These are phyloP conservation scores for Mycosphaerella arachidis DNA, from an alignment of 2,329 filamentous ascomycete species.

Conservation along the genomic window DNA sequence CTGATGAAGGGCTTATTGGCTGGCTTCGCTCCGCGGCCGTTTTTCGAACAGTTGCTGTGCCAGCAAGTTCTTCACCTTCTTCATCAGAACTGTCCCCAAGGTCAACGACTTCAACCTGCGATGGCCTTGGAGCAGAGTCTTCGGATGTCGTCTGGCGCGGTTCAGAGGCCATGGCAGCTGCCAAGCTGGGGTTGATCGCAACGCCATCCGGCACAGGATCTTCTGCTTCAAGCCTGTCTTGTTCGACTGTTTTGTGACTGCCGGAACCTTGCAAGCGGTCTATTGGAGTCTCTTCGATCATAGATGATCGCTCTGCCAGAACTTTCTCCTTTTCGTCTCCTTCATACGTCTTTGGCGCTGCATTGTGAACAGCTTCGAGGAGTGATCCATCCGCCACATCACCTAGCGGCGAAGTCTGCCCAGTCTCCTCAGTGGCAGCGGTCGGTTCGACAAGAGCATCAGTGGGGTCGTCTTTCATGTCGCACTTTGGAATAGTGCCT, in stretches of 20 bases:
- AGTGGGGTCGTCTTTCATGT: neutral
- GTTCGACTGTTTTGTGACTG: neutral
- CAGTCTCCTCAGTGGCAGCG: neutral
- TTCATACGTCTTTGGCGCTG: neutral
- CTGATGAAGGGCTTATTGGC: neutral
- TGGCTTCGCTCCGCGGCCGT: neutral
- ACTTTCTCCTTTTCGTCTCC: neutral
- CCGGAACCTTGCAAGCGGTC: neutral
- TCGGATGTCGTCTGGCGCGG: neutral
- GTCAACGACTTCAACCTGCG: conserved; percentile 19
- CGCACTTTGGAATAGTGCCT: neutral
- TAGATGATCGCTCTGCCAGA: neutral
- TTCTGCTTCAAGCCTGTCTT: neutral
- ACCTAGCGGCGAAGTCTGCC: neutral
- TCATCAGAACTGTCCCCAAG: conserved; percentile 26
- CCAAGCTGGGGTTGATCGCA: conserved; percentile 3
- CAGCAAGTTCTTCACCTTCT: conserved; percentile 12
- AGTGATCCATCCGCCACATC: conserved; percentile 9
- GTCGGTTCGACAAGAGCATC: neutral
- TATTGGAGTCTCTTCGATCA: neutral
- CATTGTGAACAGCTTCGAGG: neutral
- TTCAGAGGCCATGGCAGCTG: conserved; percentile 1
- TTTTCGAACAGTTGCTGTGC: neutral
- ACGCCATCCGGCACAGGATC: conserved; percentile 5
- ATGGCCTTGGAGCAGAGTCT: conserved; percentile 9